Evolutionary conservation across 2,329 filamentous ascomycete species (phyloP).

Genomic region (Aspergillus thermomutatus): DNA sequence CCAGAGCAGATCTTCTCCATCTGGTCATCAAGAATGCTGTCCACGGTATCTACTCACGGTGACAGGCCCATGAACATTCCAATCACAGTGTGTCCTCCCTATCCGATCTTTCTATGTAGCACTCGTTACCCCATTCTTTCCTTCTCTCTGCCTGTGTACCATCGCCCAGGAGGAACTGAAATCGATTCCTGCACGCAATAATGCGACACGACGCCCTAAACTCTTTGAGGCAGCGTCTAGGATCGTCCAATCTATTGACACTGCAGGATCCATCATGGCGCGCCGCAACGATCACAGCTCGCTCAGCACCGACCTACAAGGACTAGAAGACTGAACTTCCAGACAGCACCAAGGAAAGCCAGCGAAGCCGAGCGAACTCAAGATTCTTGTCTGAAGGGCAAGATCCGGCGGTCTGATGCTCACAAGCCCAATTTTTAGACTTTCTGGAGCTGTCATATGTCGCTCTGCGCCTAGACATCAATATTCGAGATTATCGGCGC

Average conservation of each 20-base stretch:
- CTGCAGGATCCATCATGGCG: background rate
- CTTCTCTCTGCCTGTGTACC: background rate
- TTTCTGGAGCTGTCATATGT: slow-evolving; percentile 18
- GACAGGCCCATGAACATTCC: background rate
- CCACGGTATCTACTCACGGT: background rate
- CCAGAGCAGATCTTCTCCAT: background rate
- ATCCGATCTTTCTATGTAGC: background rate
- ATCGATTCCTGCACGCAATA: background rate
- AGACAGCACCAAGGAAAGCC: background rate
- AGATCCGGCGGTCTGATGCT: slow-evolving; percentile 16
- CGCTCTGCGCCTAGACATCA: background rate
- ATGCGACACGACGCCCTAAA: background rate
- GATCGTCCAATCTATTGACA: background rate
- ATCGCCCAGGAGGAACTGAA: background rate
- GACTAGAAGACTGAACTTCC: background rate
- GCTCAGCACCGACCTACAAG: background rate
- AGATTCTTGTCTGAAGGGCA: slow-evolving; percentile 1
- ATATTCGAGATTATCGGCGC: background rate
- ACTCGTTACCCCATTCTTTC: background rate
- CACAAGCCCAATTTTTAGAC: background rate
- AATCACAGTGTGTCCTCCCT: background rate
- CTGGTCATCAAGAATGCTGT: background rate
- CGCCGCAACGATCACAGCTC: background rate
- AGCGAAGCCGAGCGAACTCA: background rate
- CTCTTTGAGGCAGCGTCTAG: background rate